These are phyloP conservation scores for Tricladium varicosporioides DNA, from an alignment of 2,329 filamentous ascomycete species.

Conservation along the genomic window DNA sequence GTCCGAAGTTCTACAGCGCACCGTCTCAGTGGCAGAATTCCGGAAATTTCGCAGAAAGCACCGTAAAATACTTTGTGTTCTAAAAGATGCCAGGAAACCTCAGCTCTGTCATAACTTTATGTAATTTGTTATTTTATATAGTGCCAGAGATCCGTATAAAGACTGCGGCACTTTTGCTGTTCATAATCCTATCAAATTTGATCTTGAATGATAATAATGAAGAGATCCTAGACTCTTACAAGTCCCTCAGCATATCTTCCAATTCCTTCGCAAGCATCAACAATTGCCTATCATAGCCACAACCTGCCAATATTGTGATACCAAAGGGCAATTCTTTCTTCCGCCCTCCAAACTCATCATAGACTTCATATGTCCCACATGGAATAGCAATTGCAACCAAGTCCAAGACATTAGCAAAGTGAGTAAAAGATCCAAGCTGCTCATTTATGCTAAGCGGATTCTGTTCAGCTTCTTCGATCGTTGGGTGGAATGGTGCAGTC, in stretches of 20 bases:
- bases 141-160: too few species aligned
- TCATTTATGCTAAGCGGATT: conserved; percentile 50
- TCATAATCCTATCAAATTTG: neutral
- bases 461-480: conserved; percentile 46
- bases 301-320: conserved; percentile 41
- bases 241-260: conserved; percentile 24
- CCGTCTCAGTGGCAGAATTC: too few species aligned
- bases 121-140: too few species aligned
- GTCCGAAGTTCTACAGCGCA: too few species aligned
- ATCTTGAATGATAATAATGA: neutral
- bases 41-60: too few species aligned
- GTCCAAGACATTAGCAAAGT: conserved; percentile 56
- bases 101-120: too few species aligned
- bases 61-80: too few species aligned
- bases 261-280: conserved; percentile 35
- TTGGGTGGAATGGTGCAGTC: conserved; percentile 47
- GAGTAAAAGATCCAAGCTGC: conserved; percentile 48
- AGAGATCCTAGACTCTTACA: neutral
- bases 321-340: conserved; percentile 41
- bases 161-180: too few species aligned
- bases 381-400: conserved; percentile 41
- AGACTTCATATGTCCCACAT: conserved; percentile 25
- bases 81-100: too few species aligned
- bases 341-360: conserved; percentile 8
- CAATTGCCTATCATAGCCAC: conserved; percentile 40